Conservation (phyloP, 2,329 filamentous ascomycete genomes). For the Periglandula ipomoeae region DNA sequence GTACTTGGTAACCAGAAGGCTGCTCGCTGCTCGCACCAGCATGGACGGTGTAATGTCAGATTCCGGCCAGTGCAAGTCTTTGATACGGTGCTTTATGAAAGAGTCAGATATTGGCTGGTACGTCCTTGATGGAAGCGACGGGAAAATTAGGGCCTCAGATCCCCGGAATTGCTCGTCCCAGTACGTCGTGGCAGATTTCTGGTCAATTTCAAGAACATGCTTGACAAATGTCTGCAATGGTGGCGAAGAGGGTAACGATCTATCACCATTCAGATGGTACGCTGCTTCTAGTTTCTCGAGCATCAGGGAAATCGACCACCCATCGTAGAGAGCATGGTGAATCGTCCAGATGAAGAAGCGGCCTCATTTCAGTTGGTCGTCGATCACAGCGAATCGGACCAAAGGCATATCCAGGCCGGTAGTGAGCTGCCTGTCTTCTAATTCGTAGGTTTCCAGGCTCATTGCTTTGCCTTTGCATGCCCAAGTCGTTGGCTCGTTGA, state of each 20-base stretch:
- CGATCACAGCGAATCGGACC: constrained; percentile 8
- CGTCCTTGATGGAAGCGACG: constrained; percentile 1
- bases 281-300: constrained; percentile 32
- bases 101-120: constrained; percentile 4
- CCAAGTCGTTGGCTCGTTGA: constrained; percentile 22
- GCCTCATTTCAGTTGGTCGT: not conserved
- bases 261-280: constrained; percentile 19
- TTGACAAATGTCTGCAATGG: constrained; percentile 4
- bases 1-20: constrained; percentile 25
- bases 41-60: constrained; percentile 11
- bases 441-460: constrained; percentile 19
- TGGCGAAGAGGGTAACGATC: not conserved
- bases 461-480: not conserved
- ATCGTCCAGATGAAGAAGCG: constrained; percentile 28
- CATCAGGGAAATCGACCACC: constrained; percentile 39
- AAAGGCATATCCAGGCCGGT: constrained; percentile 24
- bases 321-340: constrained; percentile 44
- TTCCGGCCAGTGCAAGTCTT: constrained; percentile 1
- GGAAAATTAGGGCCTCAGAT: constrained; percentile 10
- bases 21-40: constrained; percentile 16
- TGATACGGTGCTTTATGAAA: constrained; percentile 3
- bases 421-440: constrained; percentile 31
- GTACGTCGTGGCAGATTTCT: not conserved
- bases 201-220: not conserved
- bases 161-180: constrained; percentile 11